Percentiles rank a stretch among this genome's conserved stretches.
phyloP scores from a whole-genome alignment of 2,329 filamentous ascomycete species.

The Ilyonectria sp. region DNA sequence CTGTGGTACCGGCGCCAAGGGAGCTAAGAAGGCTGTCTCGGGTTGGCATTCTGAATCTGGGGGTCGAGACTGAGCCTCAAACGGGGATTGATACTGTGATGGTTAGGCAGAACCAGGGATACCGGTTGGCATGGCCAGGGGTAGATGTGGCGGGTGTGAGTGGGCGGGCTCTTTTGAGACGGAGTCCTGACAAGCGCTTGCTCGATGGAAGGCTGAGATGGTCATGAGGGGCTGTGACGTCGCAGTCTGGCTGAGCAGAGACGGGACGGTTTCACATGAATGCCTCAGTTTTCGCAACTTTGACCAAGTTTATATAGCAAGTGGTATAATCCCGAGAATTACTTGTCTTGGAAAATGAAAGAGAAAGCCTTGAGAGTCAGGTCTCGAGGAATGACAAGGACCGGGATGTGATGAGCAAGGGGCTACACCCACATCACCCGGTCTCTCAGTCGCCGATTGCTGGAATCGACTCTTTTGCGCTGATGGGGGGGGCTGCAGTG shows the following conservation, averaged over 20 bases:
- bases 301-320: not conserved
- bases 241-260: not conserved
- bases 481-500: constrained; percentile 5
- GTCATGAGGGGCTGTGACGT: constrained; percentile 8
- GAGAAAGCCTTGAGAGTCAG: not conserved
- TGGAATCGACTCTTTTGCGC: constrained; percentile 11
- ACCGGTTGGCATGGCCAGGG: constrained; percentile 33
- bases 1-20: constrained; percentile 19
- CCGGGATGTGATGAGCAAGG: constrained; percentile 4
- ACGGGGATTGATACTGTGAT: constrained; percentile 43
- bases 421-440: constrained; percentile 1
- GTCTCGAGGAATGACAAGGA: not conserved
- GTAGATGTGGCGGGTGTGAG: constrained; percentile 27
- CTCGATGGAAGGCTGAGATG: constrained; percentile 1
- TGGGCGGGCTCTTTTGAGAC: constrained; percentile 33
- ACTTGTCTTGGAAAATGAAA: too few relatives aligned
- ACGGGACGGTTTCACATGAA: constrained; percentile 5
- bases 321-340: not conserved
- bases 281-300: constrained; percentile 9
- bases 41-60: constrained; percentile 35
- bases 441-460: constrained; percentile 17
- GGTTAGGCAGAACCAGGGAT: constrained; percentile 40
- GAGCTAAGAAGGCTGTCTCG: constrained; percentile 17
- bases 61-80: constrained; percentile 45
- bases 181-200: constrained; percentile 26